phyloP scores from a whole-genome alignment of 306 rosid genomes.

The Mimosa bimucronata region DNA sequence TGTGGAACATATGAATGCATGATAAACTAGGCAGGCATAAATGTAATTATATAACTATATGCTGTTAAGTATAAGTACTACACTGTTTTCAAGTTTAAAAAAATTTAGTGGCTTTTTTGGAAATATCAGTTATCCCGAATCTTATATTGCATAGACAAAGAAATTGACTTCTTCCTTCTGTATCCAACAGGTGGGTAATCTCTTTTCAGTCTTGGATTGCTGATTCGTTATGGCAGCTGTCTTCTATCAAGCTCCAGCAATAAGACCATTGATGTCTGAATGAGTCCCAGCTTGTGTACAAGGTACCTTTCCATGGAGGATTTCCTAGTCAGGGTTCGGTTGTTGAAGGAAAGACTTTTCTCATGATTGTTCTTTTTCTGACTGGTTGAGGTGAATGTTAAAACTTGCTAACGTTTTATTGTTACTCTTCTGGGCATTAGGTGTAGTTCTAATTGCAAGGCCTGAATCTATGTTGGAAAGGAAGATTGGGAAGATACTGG shows the following conservation, averaged over 20 bases:
- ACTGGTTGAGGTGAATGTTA: not conserved
- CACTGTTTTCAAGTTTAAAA: no score
- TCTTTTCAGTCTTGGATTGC: conserved; percentile 86
- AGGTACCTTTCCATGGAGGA: conserved; percentile 76
- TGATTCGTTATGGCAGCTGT: conserved; percentile 84
- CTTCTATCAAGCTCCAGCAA: conserved; percentile 59
- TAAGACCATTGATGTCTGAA: conserved; percentile 52
- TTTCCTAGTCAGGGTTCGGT: conserved; percentile 69
- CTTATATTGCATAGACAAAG: conserved; percentile 1
- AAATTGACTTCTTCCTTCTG: conserved; percentile 35
- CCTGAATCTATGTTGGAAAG: conserved; percentile 91
- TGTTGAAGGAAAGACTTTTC: conserved; percentile 69
- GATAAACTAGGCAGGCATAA: no score
- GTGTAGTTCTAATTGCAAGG: conserved; percentile 86
- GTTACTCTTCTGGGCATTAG: conserved; percentile 76
- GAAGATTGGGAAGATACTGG: conserved; percentile 81
- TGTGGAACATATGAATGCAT: no score
- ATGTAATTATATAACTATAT: no score
- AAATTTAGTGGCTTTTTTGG: not conserved
- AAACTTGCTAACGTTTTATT: conserved; percentile 40
- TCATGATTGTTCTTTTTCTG: conserved; percentile 26
- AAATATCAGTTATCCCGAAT: not conserved
- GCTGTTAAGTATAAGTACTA: no score
- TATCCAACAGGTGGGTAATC: conserved; percentile 84
- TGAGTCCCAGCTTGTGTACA: conserved; percentile 70